A percentile compares a stretch with the other conserved stretches of the same genome.
Evolutionary conservation across 2,329 filamentous ascomycete genomes (phyloP).

Genomic region (Cordyceps farinosa): DNA sequence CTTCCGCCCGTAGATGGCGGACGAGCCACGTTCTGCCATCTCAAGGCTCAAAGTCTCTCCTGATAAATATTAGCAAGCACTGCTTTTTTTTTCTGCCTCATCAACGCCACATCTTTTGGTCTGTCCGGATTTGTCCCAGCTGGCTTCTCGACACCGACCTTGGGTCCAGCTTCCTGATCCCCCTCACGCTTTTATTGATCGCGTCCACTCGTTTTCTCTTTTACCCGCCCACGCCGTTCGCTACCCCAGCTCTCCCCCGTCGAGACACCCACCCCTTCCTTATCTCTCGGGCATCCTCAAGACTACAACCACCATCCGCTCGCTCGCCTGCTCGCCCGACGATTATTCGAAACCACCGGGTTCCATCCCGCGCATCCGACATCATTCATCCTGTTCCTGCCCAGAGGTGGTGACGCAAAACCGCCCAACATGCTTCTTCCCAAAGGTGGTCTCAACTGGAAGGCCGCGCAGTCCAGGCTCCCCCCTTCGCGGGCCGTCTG

Average conservation of each 20-base stretch:
- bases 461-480: constrained; percentile 75
- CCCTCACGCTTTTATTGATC: constrained; percentile 3
- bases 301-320: constrained; percentile 3
- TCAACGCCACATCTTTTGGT: neutral
- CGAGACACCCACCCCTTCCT: constrained; percentile 8
- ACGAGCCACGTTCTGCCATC: constrained; percentile 11
- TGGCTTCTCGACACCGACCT: neutral
- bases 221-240: constrained; percentile 6
- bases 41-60: neutral
- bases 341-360: neutral
- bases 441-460: constrained; percentile 89
- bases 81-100: constrained; percentile 8
- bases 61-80: neutral
- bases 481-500: constrained; percentile 72
- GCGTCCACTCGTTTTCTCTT: constrained; percentile 15
- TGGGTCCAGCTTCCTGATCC: neutral
- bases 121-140: neutral
- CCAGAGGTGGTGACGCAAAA: constrained; percentile 4
- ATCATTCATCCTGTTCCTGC: neutral
- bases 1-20: constrained; percentile 4
- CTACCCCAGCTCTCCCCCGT: neutral
- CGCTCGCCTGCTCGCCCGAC: neutral
- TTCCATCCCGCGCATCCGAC: neutral
- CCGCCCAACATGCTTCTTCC: constrained; percentile 73
- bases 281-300: constrained; percentile 2